Conservation (phyloP, 306 rosid species). For the Medicago lupulina region DNA sequence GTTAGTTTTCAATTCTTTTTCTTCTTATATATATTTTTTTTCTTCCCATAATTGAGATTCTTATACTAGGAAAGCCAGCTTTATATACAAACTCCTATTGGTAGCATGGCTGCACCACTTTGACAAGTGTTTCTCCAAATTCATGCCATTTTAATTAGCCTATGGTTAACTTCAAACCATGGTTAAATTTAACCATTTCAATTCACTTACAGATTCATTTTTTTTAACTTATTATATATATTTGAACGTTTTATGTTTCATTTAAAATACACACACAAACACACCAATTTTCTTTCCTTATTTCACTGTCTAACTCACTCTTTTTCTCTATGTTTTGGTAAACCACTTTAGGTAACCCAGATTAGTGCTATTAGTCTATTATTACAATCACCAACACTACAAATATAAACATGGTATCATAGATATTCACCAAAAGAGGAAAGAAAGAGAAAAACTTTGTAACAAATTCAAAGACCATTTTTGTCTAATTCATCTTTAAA, state of each 20-base stretch:
- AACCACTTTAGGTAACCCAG: constrained; percentile 82
- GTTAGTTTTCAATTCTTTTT: not conserved
- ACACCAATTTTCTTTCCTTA: constrained; percentile 32
- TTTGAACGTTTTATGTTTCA: not conserved
- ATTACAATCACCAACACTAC: not conserved
- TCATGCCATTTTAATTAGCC: constrained; percentile 45
- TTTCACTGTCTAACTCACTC: constrained; percentile 7
- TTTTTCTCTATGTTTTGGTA: constrained; percentile 64
- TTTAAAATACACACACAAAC: not conserved
- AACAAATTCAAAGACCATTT: not conserved
- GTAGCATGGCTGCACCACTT: constrained; percentile 81
- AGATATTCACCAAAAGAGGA: constrained; percentile 38
- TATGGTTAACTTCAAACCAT: constrained; percentile 27
- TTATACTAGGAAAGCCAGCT: constrained; percentile 47
- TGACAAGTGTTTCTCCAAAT: constrained; percentile 77
- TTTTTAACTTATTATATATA: not conserved
- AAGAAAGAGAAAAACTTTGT: constrained; percentile 13
- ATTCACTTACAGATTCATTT: constrained; percentile 3
- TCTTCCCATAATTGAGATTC: constrained; percentile 12
- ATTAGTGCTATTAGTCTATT: constrained; percentile 33
- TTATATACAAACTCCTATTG: constrained; percentile 52
- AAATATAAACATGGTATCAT: constrained; percentile 29
- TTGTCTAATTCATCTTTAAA: constrained; percentile 15
- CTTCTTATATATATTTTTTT: not conserved
- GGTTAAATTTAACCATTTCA: constrained; percentile 54